Conservation (phyloP, 2,329 filamentous ascomycete species). For the Cephalotrichum gorgonifer region DNA sequence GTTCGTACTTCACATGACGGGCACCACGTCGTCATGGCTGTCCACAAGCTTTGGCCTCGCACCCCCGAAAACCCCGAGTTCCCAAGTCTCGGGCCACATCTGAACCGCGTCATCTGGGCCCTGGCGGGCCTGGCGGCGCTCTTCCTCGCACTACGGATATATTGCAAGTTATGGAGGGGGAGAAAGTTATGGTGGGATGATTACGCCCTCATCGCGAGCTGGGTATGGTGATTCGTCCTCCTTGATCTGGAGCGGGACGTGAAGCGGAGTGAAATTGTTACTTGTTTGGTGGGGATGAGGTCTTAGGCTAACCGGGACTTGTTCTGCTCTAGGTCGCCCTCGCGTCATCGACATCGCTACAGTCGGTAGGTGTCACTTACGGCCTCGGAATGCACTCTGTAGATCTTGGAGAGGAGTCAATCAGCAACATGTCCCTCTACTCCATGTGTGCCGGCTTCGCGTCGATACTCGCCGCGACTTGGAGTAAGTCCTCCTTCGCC, state of each 20-base stretch:
- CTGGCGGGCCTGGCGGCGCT: constrained; percentile 2
- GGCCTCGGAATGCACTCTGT: neutral
- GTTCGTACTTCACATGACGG: no score
- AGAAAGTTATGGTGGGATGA: constrained; percentile 12
- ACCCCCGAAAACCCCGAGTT: no score
- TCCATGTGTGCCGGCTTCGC: constrained; percentile 5
- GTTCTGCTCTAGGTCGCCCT: constrained; percentile 13
- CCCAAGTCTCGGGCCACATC: neutral
- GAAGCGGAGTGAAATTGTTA: no score
- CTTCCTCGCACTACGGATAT: constrained; percentile 11
- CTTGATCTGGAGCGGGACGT: no score
- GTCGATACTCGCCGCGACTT: constrained; percentile 7
- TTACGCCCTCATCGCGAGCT: constrained; percentile 10
- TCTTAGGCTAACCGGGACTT: no score
- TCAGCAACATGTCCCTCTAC: neutral
- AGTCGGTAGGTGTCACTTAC: neutral
- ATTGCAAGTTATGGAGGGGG: constrained; percentile 10
- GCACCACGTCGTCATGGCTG: no score
- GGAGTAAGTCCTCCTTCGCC: constrained; percentile 18
- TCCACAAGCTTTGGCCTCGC: no score
- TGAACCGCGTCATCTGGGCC: neutral
- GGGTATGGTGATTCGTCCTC: constrained; percentile 7
- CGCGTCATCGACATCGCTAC: neutral
- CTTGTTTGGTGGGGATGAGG: no score
- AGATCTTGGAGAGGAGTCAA: neutral